Evolutionary conservation across 179 eudicot genomes (phyloP), one percentile per base, ranked within the genome.

Genomic region (Drosera spatulata): DNA sequence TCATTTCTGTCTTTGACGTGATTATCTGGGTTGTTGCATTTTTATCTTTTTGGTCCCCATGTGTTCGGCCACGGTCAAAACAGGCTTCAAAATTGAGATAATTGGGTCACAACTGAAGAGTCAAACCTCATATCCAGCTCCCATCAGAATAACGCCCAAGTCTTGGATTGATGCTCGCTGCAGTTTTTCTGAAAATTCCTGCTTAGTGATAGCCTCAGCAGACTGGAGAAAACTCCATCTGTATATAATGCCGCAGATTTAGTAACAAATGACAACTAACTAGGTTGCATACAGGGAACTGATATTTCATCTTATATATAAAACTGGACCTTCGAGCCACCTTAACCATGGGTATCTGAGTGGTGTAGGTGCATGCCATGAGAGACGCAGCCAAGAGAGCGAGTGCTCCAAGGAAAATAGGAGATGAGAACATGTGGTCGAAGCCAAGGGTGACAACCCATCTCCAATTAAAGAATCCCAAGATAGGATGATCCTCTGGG

Each of bases 351-450:
- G 99, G 99, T 53, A 93, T 86, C 69, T 93, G 99, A 6, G 99
- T 93, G 38, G 99, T 93, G 61, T 82, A 93, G 14, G 99, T 93
- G 72, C 99, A 93, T 40, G 99, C 99, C 88, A 88, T 91, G 40
- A 91, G 88, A 40, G 98, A 91, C 45, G 81, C 87, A 49, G 81
- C 98, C 62, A 93, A 60, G 33, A 93, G 90, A 66, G 49, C 71
- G 66, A 89, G 51, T 9, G 79, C 53, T 57, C 86, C 85, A 39
- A 93, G 88, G 71, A 93, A 93, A 63, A 85, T 58, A 11, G 99
- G 97, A 60, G 95, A 86, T 11, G 99, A 86, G 78, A 80, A 93
- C 95, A 93, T 89, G 69, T 86, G 99, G 75, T 93, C 97, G 43
- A 93, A 83, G 46, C 95, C 95, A 46, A 89, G 80, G 56, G 85